These are phyloP conservation scores for Moesziomyces sp. DNA, from an alignment of 1,284 basidiomycete genomes.

Conservation along the genomic window DNA sequence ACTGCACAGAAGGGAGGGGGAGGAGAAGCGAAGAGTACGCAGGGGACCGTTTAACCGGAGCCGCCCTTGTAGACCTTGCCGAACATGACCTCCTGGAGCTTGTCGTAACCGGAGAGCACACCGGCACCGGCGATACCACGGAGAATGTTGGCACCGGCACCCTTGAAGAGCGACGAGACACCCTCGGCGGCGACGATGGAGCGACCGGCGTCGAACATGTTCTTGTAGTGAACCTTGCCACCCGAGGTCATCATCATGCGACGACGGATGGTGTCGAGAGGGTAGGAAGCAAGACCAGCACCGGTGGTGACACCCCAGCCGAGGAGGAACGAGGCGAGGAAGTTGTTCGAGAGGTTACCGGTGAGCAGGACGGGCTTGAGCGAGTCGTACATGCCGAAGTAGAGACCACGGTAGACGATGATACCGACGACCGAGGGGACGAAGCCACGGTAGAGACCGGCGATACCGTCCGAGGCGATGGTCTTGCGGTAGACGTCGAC, in stretches of 20 bases:
- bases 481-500: slow-evolving; percentile 68
- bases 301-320: slow-evolving; percentile 68
- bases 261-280: slow-evolving; percentile 68
- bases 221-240: slow-evolving; percentile 67
- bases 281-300: slow-evolving; percentile 68
- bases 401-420: slow-evolving; percentile 68
- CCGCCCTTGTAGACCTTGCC: slow-evolving; percentile 68
- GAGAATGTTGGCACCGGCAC: slow-evolving; percentile 94
- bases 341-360: slow-evolving; percentile 65
- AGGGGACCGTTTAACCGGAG: slow-evolving; percentile 39
- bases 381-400: slow-evolving; percentile 69
- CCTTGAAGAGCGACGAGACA: slow-evolving; percentile 76
- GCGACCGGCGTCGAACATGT: slow-evolving; percentile 75
- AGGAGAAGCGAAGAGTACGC: neutral
- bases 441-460: slow-evolving; percentile 69
- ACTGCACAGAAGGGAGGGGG: slow-evolving; percentile 23
- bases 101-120: slow-evolving; percentile 86
- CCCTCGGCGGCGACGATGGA: slow-evolving; percentile 88
- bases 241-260: slow-evolving; percentile 69
- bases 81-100: slow-evolving; percentile 77
- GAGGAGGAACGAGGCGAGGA: slow-evolving; percentile 67
- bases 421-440: slow-evolving; percentile 68
- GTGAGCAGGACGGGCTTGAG: slow-evolving; percentile 68
- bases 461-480: slow-evolving; percentile 66
- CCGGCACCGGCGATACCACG: slow-evolving; percentile 98